Percentiles rank a stretch among this genome's conserved stretches.
Conservation (phyloP, 768 basidiomycete genomes). For the Auricularia sp. region DNA sequence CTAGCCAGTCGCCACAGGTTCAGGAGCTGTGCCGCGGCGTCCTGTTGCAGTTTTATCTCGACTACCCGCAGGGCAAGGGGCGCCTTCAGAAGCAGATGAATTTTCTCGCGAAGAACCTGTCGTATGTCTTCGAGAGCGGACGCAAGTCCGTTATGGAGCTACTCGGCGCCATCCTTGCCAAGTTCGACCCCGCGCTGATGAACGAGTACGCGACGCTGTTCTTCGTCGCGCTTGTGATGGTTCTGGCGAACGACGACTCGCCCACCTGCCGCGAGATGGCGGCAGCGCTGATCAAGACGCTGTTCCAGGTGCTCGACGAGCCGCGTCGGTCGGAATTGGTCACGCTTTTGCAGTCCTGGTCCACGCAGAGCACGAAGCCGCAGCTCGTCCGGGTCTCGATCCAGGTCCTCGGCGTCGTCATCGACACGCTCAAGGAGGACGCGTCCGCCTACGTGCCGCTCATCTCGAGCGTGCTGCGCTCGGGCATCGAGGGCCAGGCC, state of each 20-base stretch:
- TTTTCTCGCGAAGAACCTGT: slow-evolving; percentile 85
- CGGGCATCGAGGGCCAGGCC: slow-evolving; percentile 32
- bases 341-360: slow-evolving; percentile 74
- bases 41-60: slow-evolving; percentile 86
- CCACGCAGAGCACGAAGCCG: slow-evolving; percentile 44
- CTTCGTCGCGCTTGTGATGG: slow-evolving; percentile 87
- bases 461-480: slow-evolving; percentile 37
- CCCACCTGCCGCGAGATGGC: slow-evolving; percentile 84
- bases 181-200: slow-evolving; percentile 69
- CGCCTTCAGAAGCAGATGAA: slow-evolving; percentile 80
- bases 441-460: slow-evolving; percentile 32
- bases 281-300: slow-evolving; percentile 64
- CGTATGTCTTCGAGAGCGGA: slow-evolving; percentile 84
- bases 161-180: slow-evolving; percentile 69
- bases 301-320: slow-evolving; percentile 60
- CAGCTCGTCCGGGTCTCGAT: slow-evolving; percentile 62
- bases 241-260: slow-evolving; percentile 88
- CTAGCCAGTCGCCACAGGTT: slow-evolving; percentile 80
- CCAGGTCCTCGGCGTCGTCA: slow-evolving; percentile 72
- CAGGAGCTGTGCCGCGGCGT: slow-evolving; percentile 86
- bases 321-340: slow-evolving; percentile 46
- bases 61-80: slow-evolving; percentile 93
- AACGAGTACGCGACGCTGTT: slow-evolving; percentile 78
- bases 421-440: slow-evolving; percentile 54
- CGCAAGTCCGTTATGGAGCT: slow-evolving; percentile 91